Conservation (phyloP, 2,329 filamentous ascomycete genomes). For the Hypoxylon sp. region DNA sequence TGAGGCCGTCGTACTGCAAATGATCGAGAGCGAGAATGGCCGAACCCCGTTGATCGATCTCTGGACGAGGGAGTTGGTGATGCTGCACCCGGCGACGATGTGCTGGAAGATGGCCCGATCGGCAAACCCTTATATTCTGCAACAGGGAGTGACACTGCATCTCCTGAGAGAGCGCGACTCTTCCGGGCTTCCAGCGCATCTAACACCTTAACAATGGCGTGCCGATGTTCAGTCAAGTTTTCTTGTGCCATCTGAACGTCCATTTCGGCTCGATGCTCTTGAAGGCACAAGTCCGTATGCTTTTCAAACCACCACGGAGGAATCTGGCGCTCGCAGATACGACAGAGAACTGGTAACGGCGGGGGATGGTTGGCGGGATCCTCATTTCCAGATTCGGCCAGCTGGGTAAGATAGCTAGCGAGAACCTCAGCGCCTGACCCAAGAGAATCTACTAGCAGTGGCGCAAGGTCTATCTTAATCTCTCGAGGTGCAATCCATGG, state of each 20-base stretch:
- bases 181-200: conserved; percentile 89
- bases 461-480: conserved; percentile 94
- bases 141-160: conserved; percentile 66
- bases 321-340: conserved; percentile 97
- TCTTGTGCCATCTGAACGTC: conserved; percentile 98
- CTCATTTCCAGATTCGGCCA: conserved; percentile 86
- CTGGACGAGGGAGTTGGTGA: conserved; percentile 80
- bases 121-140: conserved; percentile 90
- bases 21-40: conserved; percentile 85
- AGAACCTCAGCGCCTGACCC: conserved; percentile 95
- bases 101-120: conserved; percentile 81
- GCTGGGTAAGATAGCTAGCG: conserved; percentile 89
- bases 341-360: conserved; percentile 88
- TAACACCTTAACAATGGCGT: conserved; percentile 93
- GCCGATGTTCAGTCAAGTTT: conserved; percentile 89
- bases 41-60: conserved; percentile 80
- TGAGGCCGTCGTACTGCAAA: conserved; percentile 93
- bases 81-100: conserved; percentile 79
- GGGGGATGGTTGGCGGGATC: conserved; percentile 83
- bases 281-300: conserved; percentile 94
- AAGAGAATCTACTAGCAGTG: conserved; percentile 89
- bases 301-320: conserved; percentile 99
- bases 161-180: conserved; percentile 73
- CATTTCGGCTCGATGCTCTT: conserved; percentile 97
- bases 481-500: conserved; percentile 90